Conservation (phyloP, 2,329 filamentous ascomycete genomes). For the Pestalotiopsis sp. region DNA sequence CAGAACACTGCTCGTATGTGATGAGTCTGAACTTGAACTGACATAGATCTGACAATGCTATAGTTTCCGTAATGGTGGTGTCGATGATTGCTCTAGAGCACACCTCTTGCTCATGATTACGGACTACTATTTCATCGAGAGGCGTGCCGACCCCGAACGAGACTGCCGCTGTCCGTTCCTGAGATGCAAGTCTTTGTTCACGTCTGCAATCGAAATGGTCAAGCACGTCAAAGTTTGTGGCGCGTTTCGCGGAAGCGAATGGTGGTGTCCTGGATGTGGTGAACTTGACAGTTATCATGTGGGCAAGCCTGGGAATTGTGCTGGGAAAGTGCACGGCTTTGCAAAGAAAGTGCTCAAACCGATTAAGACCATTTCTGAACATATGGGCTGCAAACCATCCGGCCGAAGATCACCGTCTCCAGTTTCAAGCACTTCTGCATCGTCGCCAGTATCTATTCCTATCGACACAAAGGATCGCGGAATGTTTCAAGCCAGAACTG, state of each 20-base stretch:
- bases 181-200: not conserved
- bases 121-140: constrained; percentile 2
- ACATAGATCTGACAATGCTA: not conserved
- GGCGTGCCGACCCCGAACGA: too few relatives aligned
- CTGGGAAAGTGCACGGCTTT: not conserved
- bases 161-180: not conserved
- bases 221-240: not conserved
- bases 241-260: not conserved
- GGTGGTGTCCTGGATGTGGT: not conserved
- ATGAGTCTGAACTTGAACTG: not conserved
- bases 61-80: not conserved
- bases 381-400: not conserved
- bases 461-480: too few relatives aligned
- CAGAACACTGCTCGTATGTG: not conserved
- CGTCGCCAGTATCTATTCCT: not conserved
- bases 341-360: not conserved
- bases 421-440: not conserved
- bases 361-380: not conserved
- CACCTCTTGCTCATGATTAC: not conserved
- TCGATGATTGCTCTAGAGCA: not conserved
- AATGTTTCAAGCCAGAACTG: not conserved
- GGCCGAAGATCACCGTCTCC: not conserved
- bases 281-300: not conserved
- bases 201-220: not conserved
- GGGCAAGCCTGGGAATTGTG: not conserved